phyloP scores from a whole-genome alignment of 2,329 filamentous ascomycete species.

The Aspergillus quadricinctus region DNA sequence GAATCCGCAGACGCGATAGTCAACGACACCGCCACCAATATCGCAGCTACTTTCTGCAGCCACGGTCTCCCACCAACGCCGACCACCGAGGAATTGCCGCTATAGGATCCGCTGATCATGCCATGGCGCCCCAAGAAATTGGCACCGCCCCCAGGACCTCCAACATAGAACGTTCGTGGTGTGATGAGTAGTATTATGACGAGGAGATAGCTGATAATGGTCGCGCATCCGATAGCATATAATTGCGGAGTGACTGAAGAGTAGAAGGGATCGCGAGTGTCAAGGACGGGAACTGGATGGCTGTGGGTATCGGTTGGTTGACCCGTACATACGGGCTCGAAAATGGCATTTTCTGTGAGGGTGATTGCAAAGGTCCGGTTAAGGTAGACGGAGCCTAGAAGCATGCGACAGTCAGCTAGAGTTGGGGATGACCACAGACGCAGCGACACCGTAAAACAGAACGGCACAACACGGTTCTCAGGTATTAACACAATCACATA shows the following conservation, averaged over 20 bases:
- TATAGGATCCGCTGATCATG: conserved; percentile 75
- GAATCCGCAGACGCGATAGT: conserved; percentile 93
- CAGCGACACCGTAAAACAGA: no score
- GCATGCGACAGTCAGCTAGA: neutral
- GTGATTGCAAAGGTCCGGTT: conserved; percentile 41
- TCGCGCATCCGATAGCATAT: conserved; percentile 88
- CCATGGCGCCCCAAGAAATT: conserved; percentile 76
- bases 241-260: conserved; percentile 88
- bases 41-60: conserved; percentile 72
- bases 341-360: conserved; percentile 47
- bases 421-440: neutral
- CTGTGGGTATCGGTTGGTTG: conserved; percentile 27
- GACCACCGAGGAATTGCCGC: conserved; percentile 62
- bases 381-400: conserved; percentile 38
- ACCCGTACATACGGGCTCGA: conserved; percentile 47
- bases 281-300: conserved; percentile 52
- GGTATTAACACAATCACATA: conserved; percentile 17
- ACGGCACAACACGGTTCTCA: neutral
- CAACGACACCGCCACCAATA: conserved; percentile 70
- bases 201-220: conserved; percentile 84
- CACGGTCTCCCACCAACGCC: conserved; percentile 88
- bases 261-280: conserved; percentile 84
- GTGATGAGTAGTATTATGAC: conserved; percentile 93
- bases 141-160: conserved; percentile 60
- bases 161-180: conserved; percentile 87